Base-by-base conservation (phyloP, 1,139 yeast species). In the Eremothecium coryli region DNA sequence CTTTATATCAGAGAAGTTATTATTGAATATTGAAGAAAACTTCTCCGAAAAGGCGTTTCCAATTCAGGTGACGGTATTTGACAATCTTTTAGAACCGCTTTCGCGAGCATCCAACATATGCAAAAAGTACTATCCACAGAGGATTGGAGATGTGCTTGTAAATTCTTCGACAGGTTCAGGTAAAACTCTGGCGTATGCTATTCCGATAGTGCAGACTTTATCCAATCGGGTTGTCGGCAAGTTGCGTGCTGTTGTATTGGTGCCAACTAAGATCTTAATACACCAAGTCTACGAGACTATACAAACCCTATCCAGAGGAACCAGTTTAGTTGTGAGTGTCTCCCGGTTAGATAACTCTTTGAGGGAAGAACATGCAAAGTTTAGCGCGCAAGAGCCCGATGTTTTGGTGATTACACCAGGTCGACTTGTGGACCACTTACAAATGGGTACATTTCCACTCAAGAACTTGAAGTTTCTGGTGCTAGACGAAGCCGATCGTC, bases 81-180 rank as follows among this genome's bases (percentile, higher is more conserved):
- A 53, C 29, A 43, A 44, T 6, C 31, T 52, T 14, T 33, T 57
- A 26, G 53, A 56, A 14, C 36, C 36, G 11, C 33, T 57, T 14
- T 50, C 49, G 23, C 44, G 43, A 18, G 41, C 56, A 3, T 33
- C 43, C 18, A 32, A 37, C 3, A 38, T 46, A 5, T 46, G 52
- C 4, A 55, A 47, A 35, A 48, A 45, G 26, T 39, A 76, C 62
- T 42, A 64, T 63, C 37, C 66, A 48, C 47, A 52, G 33, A 48
- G 56, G 31, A 42, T 56, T 39, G 88, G 90, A 14, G 95, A 90
- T 55, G 60, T 86, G 12, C 64, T 90, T 32, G 95, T 90, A 4
- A 88, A 90, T 56, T 95, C 98, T 2, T 76, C 93, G 4, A 90
- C 99, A 0, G 99, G 99, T 34, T 82, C 95, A 0, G 99, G 99